Percentiles rank a stretch among this genome's conserved stretches.
Conservation (phyloP, 495 filamentous ascomycete species). For the Neurospora intermedia region DNA sequence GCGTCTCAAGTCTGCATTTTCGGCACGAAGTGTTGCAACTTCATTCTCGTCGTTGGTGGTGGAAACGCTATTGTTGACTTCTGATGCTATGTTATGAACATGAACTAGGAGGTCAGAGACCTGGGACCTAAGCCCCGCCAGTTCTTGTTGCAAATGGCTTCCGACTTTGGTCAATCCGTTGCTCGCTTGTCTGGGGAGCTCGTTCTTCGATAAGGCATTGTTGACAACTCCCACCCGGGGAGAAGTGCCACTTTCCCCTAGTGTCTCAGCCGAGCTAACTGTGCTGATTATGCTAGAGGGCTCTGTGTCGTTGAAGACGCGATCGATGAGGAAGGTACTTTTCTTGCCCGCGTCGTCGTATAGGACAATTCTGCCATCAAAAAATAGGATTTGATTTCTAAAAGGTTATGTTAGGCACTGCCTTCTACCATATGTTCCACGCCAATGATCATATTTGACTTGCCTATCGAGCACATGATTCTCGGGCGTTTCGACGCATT, state of each 20-base stretch:
- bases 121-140: background rate
- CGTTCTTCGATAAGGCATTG: slow-evolving; percentile 9
- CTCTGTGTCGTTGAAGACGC: slow-evolving; percentile 18
- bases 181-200: slow-evolving; percentile 15
- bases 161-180: no score
- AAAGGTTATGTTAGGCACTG: background rate
- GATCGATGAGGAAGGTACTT: slow-evolving; percentile 16
- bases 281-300: slow-evolving; percentile 2
- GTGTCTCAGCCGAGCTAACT: background rate
- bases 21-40: slow-evolving; percentile 5
- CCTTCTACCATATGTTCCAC: fast-evolving
- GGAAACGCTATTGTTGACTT: background rate
- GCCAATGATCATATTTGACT: background rate
- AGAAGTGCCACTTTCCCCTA: background rate
- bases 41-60: slow-evolving; percentile 8
- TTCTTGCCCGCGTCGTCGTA: slow-evolving; percentile 3
- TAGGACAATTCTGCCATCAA: slow-evolving; percentile 9
- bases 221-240: background rate
- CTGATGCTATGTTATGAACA: slow-evolving; percentile 1
- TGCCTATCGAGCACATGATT: slow-evolving; percentile 29
- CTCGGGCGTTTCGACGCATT: slow-evolving; percentile 18
- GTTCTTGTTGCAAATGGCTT: background rate
- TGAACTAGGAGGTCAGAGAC: slow-evolving; percentile 1
- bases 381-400: slow-evolving; percentile 21
- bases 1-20: slow-evolving; percentile 15